Percentiles rank a stretch among this genome's conserved stretches.
Conservation (phyloP, 352 stramenopile species). For the Pilasporangium apinafurcum region DNA sequence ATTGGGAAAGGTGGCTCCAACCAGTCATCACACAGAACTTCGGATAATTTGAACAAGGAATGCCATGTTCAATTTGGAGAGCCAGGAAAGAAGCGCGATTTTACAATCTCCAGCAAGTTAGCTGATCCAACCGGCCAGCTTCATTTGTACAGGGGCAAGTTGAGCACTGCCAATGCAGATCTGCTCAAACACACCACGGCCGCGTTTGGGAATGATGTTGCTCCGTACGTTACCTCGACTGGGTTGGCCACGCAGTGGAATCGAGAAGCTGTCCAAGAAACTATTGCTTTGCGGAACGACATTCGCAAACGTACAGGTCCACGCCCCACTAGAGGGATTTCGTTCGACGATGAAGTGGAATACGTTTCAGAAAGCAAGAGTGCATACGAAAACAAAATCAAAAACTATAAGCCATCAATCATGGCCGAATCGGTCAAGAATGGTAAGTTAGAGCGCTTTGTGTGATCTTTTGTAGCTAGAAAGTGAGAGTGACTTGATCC, state of each 20-base stretch:
- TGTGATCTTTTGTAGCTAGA: too few relatives aligned
- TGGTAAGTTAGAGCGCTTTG: conserved; percentile 20
- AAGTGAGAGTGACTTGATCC: too few relatives aligned
- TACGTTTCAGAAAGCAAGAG: conserved; percentile 76
- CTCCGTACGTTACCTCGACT: conserved; percentile 53
- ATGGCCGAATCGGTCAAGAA: conserved; percentile 77
- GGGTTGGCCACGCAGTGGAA: conserved; percentile 65
- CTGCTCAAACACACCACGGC: conserved; percentile 57
- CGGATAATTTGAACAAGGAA: conserved; percentile 51
- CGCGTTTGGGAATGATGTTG: conserved; percentile 43
- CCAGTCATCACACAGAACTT: too few relatives aligned
- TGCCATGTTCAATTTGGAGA: conserved; percentile 66
- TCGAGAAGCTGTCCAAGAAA: conserved; percentile 45
- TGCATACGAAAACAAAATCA: conserved; percentile 65
- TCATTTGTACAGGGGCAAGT: conserved; percentile 49
- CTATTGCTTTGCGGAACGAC: conserved; percentile 55
- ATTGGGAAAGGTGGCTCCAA: conserved; percentile 11
- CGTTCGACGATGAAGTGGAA: conserved; percentile 71
- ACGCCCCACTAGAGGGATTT: conserved; percentile 48
- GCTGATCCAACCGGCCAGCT: conserved; percentile 56
- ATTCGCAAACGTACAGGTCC: conserved; percentile 56
- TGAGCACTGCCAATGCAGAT: conserved; percentile 40
- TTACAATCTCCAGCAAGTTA: conserved; percentile 42
- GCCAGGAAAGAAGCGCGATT: conserved; percentile 49
- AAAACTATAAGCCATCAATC: conserved; percentile 59